phyloP scores from a whole-genome alignment of 148 eudicot genomes.

The Rhododendron williamsianum region DNA sequence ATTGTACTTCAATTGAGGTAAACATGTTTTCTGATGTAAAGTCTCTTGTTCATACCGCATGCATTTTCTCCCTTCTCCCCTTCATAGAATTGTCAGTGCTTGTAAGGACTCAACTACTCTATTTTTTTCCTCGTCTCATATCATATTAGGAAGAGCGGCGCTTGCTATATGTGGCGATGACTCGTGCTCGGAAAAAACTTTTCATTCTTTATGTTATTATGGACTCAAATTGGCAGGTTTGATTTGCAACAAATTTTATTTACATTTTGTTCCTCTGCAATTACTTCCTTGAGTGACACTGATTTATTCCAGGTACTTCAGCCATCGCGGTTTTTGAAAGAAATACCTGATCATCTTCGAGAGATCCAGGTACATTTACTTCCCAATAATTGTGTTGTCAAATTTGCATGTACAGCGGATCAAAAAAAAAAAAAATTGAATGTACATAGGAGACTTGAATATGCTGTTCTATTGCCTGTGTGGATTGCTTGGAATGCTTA shows the following conservation, averaged over 20 bases:
- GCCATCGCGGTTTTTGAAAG: slow-evolving; percentile 88
- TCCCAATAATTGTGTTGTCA: neutral
- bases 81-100: neutral
- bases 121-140: neutral
- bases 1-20: slow-evolving; percentile 66
- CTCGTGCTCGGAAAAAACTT: slow-evolving; percentile 88
- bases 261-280: slow-evolving; percentile 2
- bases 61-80: neutral
- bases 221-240: slow-evolving; percentile 96
- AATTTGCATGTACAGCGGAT: neutral
- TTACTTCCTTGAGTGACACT: neutral
- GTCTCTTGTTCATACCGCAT: neutral
- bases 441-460: neutral
- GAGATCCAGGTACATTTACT: slow-evolving; percentile 52
- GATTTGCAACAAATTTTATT: slow-evolving; percentile 4
- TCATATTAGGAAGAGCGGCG: slow-evolving; percentile 75
- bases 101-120: neutral
- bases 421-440: neutral
- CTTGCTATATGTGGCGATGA: slow-evolving; percentile 90
- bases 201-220: slow-evolving; percentile 60
- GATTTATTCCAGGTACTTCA: slow-evolving; percentile 61
- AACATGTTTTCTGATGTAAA: slow-evolving; percentile 12
- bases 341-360: slow-evolving; percentile 64
- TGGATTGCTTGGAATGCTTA: slow-evolving; percentile 3
- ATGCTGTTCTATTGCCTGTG: neutral